Base-by-base conservation (phyloP, 495 filamentous ascomycete genomes). In the Filosporella fistucella region DNA sequence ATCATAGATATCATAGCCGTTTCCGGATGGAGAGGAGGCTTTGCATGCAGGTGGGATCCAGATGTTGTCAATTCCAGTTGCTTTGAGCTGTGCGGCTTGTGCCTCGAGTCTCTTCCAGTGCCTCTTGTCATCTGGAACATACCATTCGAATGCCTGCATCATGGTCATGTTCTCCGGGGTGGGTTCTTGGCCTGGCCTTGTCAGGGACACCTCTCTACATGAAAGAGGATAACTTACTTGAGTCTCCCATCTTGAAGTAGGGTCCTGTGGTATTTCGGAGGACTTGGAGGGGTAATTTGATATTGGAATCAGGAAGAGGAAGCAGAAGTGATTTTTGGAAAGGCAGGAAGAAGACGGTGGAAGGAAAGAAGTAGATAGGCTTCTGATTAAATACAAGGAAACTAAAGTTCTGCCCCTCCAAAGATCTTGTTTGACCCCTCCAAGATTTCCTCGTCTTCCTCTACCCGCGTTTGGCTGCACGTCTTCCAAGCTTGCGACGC, bases 11-110 rank as follows among this genome's bases (percentile, higher is more conserved):
- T 88, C 85, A 58, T 88, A 88, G n/a, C 85, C 85, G 55, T 85
- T 86, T 10, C 81, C 79, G 4, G 72, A 54, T 1, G 74, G 73
- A 30, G 69, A 78, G 55, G 76, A 75, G 1, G 75, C 82, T 62
- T 88, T 90, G 65, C 85, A 88, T 45, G 74, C 86, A 0, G 86
- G 85, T 4, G 85, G 84, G 7, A 88, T 70, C 82, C 85, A 88
- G 24, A 88, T 70, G 55, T 74, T 77, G 58, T 81, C 75, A 41
- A 88, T 66, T 1, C 84, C 86, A 52, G 80, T 74, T 3, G 67
- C 64, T 47, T 81, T 76, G 12, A 86, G 65, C 20, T 67, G 64
- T 0, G 77, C 71, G 2, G 87, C 52, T 6, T 77, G 70, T 21
- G 61, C 58, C 30, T 60, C 67, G 4, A 89, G 75, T 17, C 83